phyloP scores from a whole-genome alignment of 139 green algal species.

The Auxenochlorella pyrenoidosa region DNA sequence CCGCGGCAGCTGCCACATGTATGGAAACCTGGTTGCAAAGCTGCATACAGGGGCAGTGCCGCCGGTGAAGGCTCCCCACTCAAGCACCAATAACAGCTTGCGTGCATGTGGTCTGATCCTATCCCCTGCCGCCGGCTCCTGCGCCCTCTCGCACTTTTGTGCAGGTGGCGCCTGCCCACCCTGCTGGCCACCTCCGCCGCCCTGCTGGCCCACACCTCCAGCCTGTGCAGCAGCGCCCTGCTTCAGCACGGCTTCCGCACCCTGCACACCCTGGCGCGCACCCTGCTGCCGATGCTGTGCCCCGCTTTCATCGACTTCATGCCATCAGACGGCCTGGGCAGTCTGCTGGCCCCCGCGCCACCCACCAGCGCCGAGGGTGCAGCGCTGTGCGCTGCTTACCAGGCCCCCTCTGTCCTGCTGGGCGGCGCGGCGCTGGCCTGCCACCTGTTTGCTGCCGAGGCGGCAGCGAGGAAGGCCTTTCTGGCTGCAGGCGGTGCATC shows the following conservation, averaged over 20 bases:
- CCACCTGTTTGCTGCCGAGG: neutral
- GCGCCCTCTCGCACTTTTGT: neutral
- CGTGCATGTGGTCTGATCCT: neutral
- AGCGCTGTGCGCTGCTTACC: neutral
- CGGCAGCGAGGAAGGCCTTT: neutral
- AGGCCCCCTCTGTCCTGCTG: neutral
- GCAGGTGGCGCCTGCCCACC: neutral
- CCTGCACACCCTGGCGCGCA: neutral
- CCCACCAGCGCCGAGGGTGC: neutral
- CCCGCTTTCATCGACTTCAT: neutral
- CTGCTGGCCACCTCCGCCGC: neutral
- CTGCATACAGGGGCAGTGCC: too few species aligned
- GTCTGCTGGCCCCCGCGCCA: neutral
- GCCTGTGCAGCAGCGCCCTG: neutral
- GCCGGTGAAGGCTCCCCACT: too few species aligned
- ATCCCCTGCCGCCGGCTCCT: neutral
- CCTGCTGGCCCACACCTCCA: neutral
- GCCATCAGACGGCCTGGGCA: neutral
- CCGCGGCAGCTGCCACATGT: too few species aligned
- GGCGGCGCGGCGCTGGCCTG: neutral
- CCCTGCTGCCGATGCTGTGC: neutral
- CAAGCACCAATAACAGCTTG: too few species aligned
- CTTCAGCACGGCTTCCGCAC: conserved; percentile 19
- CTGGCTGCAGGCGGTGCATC: neutral
- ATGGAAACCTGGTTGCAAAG: too few species aligned